These are phyloP conservation scores for Sanguinoderma infundibulare DNA, from an alignment of 1,284 basidiomycete genomes.

Conservation along the genomic window DNA sequence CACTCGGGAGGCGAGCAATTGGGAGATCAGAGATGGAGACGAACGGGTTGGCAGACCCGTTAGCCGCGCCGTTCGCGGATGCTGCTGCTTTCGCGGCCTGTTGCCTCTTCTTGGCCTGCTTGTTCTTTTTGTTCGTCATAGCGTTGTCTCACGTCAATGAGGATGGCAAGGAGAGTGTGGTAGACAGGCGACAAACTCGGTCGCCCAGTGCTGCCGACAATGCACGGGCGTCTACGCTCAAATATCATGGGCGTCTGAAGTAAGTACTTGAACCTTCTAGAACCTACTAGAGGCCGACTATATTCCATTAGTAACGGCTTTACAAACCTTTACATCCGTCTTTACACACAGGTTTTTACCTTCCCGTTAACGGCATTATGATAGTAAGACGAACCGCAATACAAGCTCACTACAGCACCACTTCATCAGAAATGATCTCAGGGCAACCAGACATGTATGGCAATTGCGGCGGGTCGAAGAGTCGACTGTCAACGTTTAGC, in stretches of 20 bases:
- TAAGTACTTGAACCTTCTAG: background rate
- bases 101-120: slow-evolving; percentile 35
- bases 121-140: slow-evolving; percentile 38
- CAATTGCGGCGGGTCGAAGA: too few species aligned
- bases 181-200: background rate
- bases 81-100: slow-evolving; percentile 23
- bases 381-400: too few species aligned
- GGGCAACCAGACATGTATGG: too few species aligned
- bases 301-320: too few species aligned
- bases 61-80: slow-evolving; percentile 20
- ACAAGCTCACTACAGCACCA: too few species aligned
- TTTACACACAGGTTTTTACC: too few species aligned
- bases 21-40: slow-evolving; percentile 14
- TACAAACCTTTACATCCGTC: too few species aligned
- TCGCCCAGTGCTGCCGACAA: background rate
- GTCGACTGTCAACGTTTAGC: too few species aligned
- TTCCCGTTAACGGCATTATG: too few species aligned
- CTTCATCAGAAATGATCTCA: too few species aligned
- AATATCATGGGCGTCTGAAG: background rate
- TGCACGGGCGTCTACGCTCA: background rate
- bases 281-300: background rate
- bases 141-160: background rate
- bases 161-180: slow-evolving; percentile 2
- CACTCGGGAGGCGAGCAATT: slow-evolving; percentile 2
- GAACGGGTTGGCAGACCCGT: slow-evolving; percentile 16